Base-by-base conservation (phyloP, 83 land plant genomes). In the Isoetes engelmannii region DNA sequence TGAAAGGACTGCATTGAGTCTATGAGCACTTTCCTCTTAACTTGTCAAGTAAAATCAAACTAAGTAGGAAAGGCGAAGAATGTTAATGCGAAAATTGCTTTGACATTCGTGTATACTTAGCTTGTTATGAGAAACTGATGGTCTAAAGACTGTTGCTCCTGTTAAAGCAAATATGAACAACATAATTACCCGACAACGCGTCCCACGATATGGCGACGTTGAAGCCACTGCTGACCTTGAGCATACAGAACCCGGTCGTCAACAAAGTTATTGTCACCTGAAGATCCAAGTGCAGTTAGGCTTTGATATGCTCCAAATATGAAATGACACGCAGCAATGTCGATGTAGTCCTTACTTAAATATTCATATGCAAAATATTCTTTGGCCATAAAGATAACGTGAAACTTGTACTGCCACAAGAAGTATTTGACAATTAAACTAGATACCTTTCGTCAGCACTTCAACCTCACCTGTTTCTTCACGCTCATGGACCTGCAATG, bases 161-260 rank as follows among this genome's bases (percentile, higher is more conserved):
- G 37, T 28, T 28, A 28, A 28, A 28, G 2, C 37, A 28, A 28
- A 28, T 28, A 28, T 28, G 37, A 87, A 95, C 98, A 28, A 28
- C 48, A 48, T 12, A 12, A 59, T 80, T 79, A 94, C 99, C 94
- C 99, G 37, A 91, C 92, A 55, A 91, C 94, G 62, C 97, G 82
- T 5, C 99, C 99, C 97, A 92, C 91, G 20, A 95, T 89, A 71
- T 95, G 97, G 44, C 92, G 86, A 57, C 85, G 75, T 54, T 95
- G 80, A 12, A 95, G 81, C 97, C 97, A 92, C 20, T 82, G 68
- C 62, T 89, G 97, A 44, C 88, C 90, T 44, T 87, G 77, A 50
- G 97, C 95, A 79, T 91, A 91, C 7, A 92, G 74, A 62, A 80
- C 77, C 60, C 89, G 82, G 71, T 95, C 97, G 78, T 92, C 94